Evolutionary conservation across 352 stramenopile species (phyloP).

Genomic region (Globisporangium radiosum): DNA sequence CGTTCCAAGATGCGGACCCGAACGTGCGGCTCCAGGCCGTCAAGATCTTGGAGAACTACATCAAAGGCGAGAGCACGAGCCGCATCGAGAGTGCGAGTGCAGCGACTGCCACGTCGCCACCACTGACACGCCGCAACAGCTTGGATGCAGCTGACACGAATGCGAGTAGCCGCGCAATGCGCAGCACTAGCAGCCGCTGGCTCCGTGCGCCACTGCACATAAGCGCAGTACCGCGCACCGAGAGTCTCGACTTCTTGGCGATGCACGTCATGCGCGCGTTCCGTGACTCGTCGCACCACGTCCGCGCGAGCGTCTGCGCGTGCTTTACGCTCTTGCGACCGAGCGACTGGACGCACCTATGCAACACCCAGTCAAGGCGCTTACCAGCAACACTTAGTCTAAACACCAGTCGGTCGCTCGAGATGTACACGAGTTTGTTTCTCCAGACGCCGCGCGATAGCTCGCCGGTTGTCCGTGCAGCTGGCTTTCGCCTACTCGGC

Average conservation of each 20-base stretch:
- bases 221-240: conserved; percentile 24
- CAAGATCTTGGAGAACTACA: conserved; percentile 87
- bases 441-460: conserved; percentile 71
- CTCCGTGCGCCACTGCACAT: conserved; percentile 5
- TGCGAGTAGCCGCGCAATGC: neutral
- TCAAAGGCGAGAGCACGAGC: conserved; percentile 52
- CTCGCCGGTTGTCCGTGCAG: conserved; percentile 73
- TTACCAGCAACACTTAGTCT: conserved; percentile 20
- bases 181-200: conserved; percentile 11
- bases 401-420: conserved; percentile 26
- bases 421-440: conserved; percentile 70
- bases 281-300: conserved; percentile 80
- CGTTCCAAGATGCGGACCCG: conserved; percentile 80
- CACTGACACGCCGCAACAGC: neutral
- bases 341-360: conserved; percentile 56
- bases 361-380: conserved; percentile 28
- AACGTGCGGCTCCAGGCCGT: conserved; percentile 83
- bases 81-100: conserved; percentile 1
- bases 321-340: conserved; percentile 79
- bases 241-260: conserved; percentile 71
- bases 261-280: conserved; percentile 79
- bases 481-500: conserved; percentile 70
- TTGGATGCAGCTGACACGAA: neutral
- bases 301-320: conserved; percentile 79
- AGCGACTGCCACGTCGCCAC: neutral